Evolutionary conservation across 2,329 filamentous ascomycete species (phyloP).

Genomic region (Alternaria longipes): DNA sequence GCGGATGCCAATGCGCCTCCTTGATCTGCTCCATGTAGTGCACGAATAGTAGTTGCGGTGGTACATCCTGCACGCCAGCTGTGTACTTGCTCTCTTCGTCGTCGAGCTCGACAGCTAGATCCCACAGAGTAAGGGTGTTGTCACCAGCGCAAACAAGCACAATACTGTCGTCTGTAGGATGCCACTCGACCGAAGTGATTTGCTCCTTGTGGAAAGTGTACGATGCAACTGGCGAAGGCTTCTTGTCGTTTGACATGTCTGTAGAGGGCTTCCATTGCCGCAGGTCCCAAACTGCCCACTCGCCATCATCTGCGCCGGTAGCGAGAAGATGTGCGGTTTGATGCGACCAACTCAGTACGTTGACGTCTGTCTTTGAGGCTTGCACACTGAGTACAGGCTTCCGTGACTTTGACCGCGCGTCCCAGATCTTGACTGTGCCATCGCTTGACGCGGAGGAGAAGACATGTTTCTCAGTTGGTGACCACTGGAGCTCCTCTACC

Average conservation of each 20-base stretch:
- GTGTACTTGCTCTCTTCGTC: constrained; percentile 95
- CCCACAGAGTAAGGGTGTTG: constrained; percentile 95
- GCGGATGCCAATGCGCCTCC: constrained; percentile 96
- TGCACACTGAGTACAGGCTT: constrained; percentile 88
- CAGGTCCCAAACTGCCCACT: constrained; percentile 96
- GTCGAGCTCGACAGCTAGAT: constrained; percentile 94
- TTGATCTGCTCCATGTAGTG: constrained; percentile 96
- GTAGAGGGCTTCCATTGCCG: constrained; percentile 85
- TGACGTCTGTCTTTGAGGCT: constrained; percentile 86
- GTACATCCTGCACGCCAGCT: constrained; percentile 86
- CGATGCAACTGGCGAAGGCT: constrained; percentile 82
- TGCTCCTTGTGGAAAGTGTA: constrained; percentile 97
- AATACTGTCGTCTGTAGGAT: constrained; percentile 95
- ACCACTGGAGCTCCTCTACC: constrained; percentile 97
- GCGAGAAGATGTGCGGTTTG: constrained; percentile 90
- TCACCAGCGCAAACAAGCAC: constrained; percentile 91
- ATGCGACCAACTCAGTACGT: constrained; percentile 94
- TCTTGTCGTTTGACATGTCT: constrained; percentile 56
- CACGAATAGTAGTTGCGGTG: constrained; percentile 93
- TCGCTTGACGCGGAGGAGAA: constrained; percentile 95
- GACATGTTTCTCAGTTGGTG: constrained; percentile 88
- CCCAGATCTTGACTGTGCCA: constrained; percentile 95
- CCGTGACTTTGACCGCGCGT: constrained; percentile 87
- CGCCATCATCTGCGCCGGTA: constrained; percentile 90
- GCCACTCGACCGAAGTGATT: constrained; percentile 96